phyloP scores from a whole-genome alignment of 306 rosid genomes.

The Astragalus membranaceus region DNA sequence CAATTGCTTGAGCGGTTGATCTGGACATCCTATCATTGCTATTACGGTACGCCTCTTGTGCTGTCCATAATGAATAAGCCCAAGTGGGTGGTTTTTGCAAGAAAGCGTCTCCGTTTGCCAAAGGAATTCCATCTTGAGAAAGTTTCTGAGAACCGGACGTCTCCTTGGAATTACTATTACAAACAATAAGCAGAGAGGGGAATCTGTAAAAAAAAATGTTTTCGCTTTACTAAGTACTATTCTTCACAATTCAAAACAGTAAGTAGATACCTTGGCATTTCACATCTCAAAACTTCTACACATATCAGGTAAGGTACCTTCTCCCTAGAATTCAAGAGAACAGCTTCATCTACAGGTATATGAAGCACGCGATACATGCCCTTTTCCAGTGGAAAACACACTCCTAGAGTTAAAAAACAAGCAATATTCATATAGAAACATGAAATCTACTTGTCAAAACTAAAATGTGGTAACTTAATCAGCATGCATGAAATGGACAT shows the following conservation, averaged over 20 bases:
- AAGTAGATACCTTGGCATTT: constrained; percentile 69
- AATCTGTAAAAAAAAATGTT: constrained; percentile 17
- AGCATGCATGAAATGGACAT: background rate
- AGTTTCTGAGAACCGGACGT: constrained; percentile 69
- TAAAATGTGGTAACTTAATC: constrained; percentile 5
- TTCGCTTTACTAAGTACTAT: constrained; percentile 10
- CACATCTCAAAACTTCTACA: constrained; percentile 84
- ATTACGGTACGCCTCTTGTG: constrained; percentile 95
- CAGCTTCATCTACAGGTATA: constrained; percentile 96
- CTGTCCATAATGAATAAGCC: constrained; percentile 96
- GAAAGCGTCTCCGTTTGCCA: constrained; percentile 93
- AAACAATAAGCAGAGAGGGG: constrained; percentile 18
- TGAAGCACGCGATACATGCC: constrained; percentile 91
- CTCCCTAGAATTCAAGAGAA: constrained; percentile 97
- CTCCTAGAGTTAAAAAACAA: constrained; percentile 45
- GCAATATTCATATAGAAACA: constrained; percentile 22
- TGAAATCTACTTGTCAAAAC: background rate
- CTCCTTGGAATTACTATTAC: constrained; percentile 74
- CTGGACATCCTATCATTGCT: constrained; percentile 97
- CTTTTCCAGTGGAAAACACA: constrained; percentile 95
- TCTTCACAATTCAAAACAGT: constrained; percentile 9
- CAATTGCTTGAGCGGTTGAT: constrained; percentile 96
- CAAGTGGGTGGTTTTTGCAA: constrained; percentile 94
- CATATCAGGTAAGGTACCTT: constrained; percentile 93
- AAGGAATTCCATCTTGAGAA: constrained; percentile 95